Base-by-base conservation (phyloP, 2,329 filamentous ascomycete species). In the Penicillium palitans region DNA sequence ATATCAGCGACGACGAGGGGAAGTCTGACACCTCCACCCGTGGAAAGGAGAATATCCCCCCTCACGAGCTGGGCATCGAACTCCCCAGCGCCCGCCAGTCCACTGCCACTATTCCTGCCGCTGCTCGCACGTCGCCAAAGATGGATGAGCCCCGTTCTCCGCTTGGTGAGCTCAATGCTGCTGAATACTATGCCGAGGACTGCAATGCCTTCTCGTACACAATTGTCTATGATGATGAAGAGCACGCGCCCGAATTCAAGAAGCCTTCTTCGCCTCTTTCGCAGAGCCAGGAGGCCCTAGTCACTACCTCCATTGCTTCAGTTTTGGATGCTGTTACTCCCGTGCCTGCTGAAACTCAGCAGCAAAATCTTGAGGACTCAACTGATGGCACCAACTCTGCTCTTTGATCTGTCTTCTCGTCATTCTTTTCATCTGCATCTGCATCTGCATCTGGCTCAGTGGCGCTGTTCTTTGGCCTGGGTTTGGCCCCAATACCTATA, bases 41-140 rank as follows among this genome's bases (percentile, higher is more conserved):
- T 33, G 90, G 91, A 69, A 99, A 99, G 81, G 93, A 99, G 79
- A 99, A 99, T 71, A 86, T 96, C 19, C 90, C 93, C 5, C 93
- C 93, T 2, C 72, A 71, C 8, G 75, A 78, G 40, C 52, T 72
- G n/a, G 87, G 90, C 46, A 74, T 89, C 40, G 85, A 84, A 29
- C 83, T 89, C 68, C 86, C 84, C 10, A 66, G 66, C 31, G 61
- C 70, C 19, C 57, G 68, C 27, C 61, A 68, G 55, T 62, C 51
- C 1, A 39, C 44, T 39, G 50, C 63, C 9, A 51, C 66, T 12
- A 56, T 65, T 24, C 62, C 70, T 9, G 55, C 67, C 6, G 66
- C 69, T 17, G 66, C 68, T 13, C 72, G 74, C 37, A 75, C 75
- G 39, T 83, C 86, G 50, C 79, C 81, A 58, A 87, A 87, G 80